A percentile compares a stretch with the other conserved stretches of the same genome.
Conservation (phyloP, 176 grass and related monocot species). For the Triticum turgidum region DNA sequence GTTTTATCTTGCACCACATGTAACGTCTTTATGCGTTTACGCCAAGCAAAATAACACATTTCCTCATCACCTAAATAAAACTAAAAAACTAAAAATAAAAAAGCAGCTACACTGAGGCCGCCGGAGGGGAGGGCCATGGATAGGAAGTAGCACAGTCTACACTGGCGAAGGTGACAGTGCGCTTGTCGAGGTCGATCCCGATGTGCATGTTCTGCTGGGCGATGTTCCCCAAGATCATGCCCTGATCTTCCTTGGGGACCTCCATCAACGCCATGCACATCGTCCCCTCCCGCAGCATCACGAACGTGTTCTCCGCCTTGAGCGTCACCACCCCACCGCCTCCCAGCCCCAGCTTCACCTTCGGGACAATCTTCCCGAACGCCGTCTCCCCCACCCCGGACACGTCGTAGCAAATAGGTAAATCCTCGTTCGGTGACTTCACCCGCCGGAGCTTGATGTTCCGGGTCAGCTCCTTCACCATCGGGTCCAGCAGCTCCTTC, state of each 20-base stretch:
- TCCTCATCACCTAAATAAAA: too few relatives aligned
- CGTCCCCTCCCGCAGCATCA: slow-evolving; percentile 8
- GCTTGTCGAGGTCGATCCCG: slow-evolving; percentile 53
- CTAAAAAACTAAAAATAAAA: too few relatives aligned
- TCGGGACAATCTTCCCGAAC: slow-evolving; percentile 26
- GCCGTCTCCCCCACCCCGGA: neutral
- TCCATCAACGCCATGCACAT: slow-evolving; percentile 44
- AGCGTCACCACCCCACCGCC: slow-evolving; percentile 42
- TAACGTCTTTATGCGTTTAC: too few relatives aligned
- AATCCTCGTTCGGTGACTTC: slow-evolving; percentile 4
- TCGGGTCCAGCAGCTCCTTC: neutral
- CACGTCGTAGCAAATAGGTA: slow-evolving; percentile 54
- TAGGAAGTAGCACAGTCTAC: slow-evolving; percentile 36
- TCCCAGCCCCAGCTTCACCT: slow-evolving; percentile 45
- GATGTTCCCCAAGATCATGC: slow-evolving; percentile 52
- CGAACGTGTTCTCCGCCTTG: slow-evolving; percentile 39
- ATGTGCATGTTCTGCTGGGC: slow-evolving; percentile 68
- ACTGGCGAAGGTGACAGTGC: slow-evolving; percentile 42
- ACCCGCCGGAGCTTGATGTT: slow-evolving; percentile 26
- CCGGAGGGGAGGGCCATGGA: neutral
- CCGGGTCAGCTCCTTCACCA: slow-evolving; percentile 34
- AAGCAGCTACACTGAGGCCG: neutral
- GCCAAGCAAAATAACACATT: too few relatives aligned
- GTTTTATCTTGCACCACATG: too few relatives aligned
- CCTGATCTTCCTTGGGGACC: neutral